Conservation (phyloP, 2,329 filamentous ascomycete species). For the Fusarium sarcochroum region DNA sequence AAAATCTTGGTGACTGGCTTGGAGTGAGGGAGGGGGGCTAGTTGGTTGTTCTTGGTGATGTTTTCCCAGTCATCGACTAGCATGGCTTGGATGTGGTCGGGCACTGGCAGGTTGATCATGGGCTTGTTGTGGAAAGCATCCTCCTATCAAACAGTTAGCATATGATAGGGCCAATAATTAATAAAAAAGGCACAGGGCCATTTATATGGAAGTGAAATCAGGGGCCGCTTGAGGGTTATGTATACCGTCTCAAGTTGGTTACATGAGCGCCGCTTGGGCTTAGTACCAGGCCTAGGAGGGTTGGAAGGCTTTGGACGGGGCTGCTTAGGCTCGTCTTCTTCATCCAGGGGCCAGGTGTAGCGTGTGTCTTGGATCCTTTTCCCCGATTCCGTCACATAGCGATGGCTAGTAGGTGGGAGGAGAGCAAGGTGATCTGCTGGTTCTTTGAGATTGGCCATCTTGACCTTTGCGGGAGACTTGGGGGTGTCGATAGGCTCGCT, state of each 20-base stretch:
- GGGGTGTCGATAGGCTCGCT: background rate
- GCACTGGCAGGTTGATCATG: slow-evolving; percentile 87
- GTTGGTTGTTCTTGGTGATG: slow-evolving; percentile 92
- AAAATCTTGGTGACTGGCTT: slow-evolving; percentile 84
- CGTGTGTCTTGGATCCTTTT: slow-evolving; percentile 17
- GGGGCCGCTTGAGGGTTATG: slow-evolving; percentile 6
- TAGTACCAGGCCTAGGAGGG: slow-evolving; percentile 12
- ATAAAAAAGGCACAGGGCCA: background rate
- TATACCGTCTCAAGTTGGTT: slow-evolving; percentile 34
- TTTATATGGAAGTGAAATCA: background rate
- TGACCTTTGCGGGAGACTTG: slow-evolving; percentile 16
- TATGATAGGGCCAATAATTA: background rate
- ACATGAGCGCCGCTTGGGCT: slow-evolving; percentile 28
- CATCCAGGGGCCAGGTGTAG: slow-evolving; percentile 24
- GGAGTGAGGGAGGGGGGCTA: slow-evolving; percentile 85
- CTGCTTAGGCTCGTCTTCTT: slow-evolving; percentile 17
- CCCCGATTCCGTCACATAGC: slow-evolving; percentile 31
- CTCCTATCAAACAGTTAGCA: slow-evolving; percentile 71
- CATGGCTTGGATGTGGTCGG: slow-evolving; percentile 90
- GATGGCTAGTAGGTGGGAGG: slow-evolving; percentile 19
- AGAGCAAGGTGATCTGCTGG: slow-evolving; percentile 27
- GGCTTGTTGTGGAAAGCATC: slow-evolving; percentile 87
- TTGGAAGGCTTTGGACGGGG: slow-evolving; percentile 21
- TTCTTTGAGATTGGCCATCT: slow-evolving; percentile 21
- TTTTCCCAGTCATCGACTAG: slow-evolving; percentile 99